Evolutionary conservation across 2,329 filamentous ascomycete genomes (phyloP).

Genomic region (Aspergillus aculeatinus): DNA sequence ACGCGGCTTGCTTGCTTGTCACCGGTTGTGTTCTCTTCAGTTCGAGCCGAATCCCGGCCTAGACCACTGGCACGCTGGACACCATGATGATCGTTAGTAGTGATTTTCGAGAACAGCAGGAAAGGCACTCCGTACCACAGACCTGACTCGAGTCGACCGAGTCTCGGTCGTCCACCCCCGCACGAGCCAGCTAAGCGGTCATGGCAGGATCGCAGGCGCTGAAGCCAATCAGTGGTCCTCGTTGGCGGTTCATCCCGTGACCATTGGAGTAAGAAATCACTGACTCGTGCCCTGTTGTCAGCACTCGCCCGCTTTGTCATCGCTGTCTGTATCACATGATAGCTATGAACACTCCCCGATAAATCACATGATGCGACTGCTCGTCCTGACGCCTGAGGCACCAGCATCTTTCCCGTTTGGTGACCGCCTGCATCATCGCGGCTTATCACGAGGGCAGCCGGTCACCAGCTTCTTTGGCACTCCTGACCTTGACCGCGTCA

Average conservation of each 20-base stretch:
- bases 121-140: neutral
- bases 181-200: constrained; percentile 14
- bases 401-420: neutral
- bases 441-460: constrained; percentile 17
- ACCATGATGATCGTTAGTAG: neutral
- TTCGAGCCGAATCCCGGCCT: neutral
- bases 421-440: constrained; percentile 21
- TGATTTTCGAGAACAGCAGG: neutral
- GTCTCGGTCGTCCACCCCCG: constrained; percentile 11
- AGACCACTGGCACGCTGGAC: neutral
- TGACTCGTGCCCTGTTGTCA: constrained; percentile 18
- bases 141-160: neutral
- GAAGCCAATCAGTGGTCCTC: constrained; percentile 12
- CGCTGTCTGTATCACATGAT: neutral
- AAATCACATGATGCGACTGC: constrained; percentile 9
- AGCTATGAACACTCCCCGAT: neutral
- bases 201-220: constrained; percentile 7
- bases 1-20: too few species aligned
- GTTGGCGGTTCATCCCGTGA: constrained; percentile 15
- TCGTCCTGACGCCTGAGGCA: constrained; percentile 15
- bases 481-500: constrained; percentile 7
- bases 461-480: constrained; percentile 5
- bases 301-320: constrained; percentile 9
- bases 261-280: neutral
- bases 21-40: too few species aligned